These are phyloP conservation scores for Cutaneotrichosporon sp. DNA, from an alignment of 1,284 basidiomycete species.

Conservation along the genomic window DNA sequence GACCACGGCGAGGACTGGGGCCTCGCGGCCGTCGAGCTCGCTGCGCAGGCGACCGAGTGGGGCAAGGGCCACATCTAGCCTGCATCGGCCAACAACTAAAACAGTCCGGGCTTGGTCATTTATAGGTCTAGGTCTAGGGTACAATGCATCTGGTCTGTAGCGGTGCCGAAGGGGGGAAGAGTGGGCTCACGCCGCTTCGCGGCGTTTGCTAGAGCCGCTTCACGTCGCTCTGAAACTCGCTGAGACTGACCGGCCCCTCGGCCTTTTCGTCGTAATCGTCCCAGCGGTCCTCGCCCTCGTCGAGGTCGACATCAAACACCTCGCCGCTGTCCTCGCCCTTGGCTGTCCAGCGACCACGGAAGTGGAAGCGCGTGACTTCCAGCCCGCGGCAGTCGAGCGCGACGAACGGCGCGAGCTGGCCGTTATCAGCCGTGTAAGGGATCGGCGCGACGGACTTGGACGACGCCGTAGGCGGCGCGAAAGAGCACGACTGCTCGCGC, in stretches of 20 bases:
- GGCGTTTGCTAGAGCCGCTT: conserved; percentile 14
- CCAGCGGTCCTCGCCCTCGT: conserved; percentile 45
- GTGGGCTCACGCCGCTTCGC: no score
- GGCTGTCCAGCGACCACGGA: conserved; percentile 33
- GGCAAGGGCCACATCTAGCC: conserved; percentile 30
- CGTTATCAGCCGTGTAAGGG: conserved; percentile 30
- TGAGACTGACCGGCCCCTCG: conserved; percentile 35
- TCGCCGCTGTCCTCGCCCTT: conserved; percentile 27
- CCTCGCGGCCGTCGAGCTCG: conserved; percentile 89
- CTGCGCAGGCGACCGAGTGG: conserved; percentile 67
- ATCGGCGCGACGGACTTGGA: conserved; percentile 34
- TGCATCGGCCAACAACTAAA: no score
- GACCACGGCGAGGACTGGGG: conserved; percentile 87
- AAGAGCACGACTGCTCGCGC: conserved; percentile 48
- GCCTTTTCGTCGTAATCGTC: conserved; percentile 48
- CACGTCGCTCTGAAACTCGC: conserved; percentile 39
- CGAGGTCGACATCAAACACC: conserved; percentile 44
- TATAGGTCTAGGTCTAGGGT: no score
- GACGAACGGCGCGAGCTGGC: conserved; percentile 33
- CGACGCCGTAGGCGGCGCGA: conserved; percentile 28
- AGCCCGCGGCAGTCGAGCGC: conserved; percentile 47
- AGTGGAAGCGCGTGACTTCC: conserved; percentile 44
- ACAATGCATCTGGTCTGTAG: no score
- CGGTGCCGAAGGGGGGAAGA: no score
- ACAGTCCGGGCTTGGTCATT: no score